These are phyloP conservation scores for Boletus sensibilis DNA, from an alignment of 768 basidiomycete species.

Conservation along the genomic window DNA sequence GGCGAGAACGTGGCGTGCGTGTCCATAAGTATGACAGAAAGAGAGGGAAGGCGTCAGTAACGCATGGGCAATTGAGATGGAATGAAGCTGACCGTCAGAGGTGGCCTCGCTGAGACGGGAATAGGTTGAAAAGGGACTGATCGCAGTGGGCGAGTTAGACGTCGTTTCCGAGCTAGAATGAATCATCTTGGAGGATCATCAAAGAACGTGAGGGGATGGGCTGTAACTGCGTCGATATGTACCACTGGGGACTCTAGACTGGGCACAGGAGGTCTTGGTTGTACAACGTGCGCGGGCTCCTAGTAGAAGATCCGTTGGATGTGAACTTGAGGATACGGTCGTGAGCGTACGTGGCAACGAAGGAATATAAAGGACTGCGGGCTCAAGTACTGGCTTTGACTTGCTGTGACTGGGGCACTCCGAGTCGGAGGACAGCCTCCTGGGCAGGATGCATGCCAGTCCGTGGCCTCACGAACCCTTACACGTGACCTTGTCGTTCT, in stretches of 20 bases:
- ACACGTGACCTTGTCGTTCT: slow-evolving; percentile 14
- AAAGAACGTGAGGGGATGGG: slow-evolving; percentile 6
- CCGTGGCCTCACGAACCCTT: not conserved
- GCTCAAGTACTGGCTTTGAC: not conserved
- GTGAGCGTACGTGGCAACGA: not conserved
- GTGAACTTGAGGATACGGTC: not conserved
- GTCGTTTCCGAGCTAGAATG: slow-evolving; percentile 38
- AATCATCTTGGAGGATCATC: slow-evolving; percentile 29
- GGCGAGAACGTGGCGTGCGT: slow-evolving; percentile 1
- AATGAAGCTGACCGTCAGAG: slow-evolving; percentile 43
- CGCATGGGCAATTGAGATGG: not conserved
- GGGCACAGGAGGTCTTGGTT: not conserved
- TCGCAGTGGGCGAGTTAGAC: slow-evolving; percentile 32
- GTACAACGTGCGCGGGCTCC: not conserved
- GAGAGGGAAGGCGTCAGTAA: not conserved
- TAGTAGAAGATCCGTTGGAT: not conserved
- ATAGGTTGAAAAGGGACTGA: slow-evolving; percentile 41
- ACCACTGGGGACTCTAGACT: not conserved
- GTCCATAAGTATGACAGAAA: not conserved
- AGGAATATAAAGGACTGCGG: not conserved
- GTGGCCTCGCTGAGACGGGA: slow-evolving; percentile 48
- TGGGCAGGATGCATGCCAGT: not conserved
- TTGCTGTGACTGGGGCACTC: slow-evolving; percentile 9
- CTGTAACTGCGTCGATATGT: not conserved
- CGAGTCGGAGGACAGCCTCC: slow-evolving; percentile 1